Evolutionary conservation across 495 filamentous ascomycete genomes (phyloP), one percentile per base, ranked within the genome.

Genomic region (Cercophora samala): DNA sequence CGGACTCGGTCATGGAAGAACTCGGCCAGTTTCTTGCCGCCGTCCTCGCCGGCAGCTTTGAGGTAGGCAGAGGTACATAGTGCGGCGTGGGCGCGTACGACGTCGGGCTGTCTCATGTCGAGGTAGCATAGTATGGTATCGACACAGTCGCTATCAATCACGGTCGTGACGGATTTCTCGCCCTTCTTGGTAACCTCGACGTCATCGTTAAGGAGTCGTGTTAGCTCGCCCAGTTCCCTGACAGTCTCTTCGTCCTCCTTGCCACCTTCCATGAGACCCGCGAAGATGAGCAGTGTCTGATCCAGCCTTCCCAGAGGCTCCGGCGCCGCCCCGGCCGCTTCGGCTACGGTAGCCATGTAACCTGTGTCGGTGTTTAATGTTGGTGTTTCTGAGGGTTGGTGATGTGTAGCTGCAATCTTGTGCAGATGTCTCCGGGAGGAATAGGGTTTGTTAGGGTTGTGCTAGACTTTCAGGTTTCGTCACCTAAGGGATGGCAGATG

Each of bases 61-160:
- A 97, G 83, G 70, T 94, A 93, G 64, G 92, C 92, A 0, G 91
- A 89, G 0, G 86, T 89, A 42, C 89, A 89, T 59, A 97, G 70
- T 4, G 88, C 88, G 5, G 91, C 92, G 72, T 93, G 90, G 68
- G 84, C 88, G 22, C 91, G 83, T 58, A 93, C 81, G 37, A 85
- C 80, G 1, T 84, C 79, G 4, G 90, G 80, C 64, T 92, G 82
- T 19, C 93, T 86, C 79, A 90, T 86, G 72, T 97, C 93, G 51
- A 96, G 81, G 61, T 87, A 91, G 32, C 86, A 82, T 11, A 97
- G 78, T 60, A 97, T 86, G 55, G 91, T 90, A 71, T 93, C 91
- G 66, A 96, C 85, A 54, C 85, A 86, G 66, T 95, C 90, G 58
- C 85, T 83, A 71, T 96, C 93, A 51, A 97, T 83, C 59, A 93